Conservation (phyloP, 768 basidiomycete genomes). For the Leccinum pellstonianum region DNA sequence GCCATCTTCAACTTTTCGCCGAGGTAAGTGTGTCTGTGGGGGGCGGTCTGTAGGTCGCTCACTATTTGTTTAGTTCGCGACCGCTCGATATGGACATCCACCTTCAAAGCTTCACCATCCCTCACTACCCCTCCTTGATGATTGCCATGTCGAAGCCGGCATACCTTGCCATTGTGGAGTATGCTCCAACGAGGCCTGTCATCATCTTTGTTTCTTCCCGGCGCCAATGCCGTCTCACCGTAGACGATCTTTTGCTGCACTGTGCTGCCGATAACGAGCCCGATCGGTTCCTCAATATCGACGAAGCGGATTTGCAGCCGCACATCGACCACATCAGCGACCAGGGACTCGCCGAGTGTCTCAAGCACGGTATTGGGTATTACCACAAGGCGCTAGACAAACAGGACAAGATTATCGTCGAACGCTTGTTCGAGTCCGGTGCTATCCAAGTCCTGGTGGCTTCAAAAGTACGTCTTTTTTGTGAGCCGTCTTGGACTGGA, state of each 20-base stretch:
- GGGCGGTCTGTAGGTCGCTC: too few relatives aligned
- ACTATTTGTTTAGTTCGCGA: too few relatives aligned
- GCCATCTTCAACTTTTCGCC: too few relatives aligned
- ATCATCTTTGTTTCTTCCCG: constrained; percentile 92
- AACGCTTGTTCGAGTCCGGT: constrained; percentile 88
- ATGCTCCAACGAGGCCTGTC: constrained; percentile 81
- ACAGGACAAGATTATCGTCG: constrained; percentile 93
- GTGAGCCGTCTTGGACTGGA: not conserved
- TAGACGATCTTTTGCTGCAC: constrained; percentile 86
- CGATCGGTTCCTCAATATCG: constrained; percentile 88
- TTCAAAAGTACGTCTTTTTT: constrained; percentile 61
- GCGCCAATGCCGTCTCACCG: constrained; percentile 91
- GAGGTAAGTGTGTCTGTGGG: too few relatives aligned
- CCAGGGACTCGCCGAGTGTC: constrained; percentile 66
- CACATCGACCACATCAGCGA: constrained; percentile 87
- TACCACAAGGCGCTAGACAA: constrained; percentile 92
- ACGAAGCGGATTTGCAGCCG: constrained; percentile 75
- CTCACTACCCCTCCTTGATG: constrained; percentile 96
- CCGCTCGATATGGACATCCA: too few relatives aligned
- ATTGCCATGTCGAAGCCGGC: constrained; percentile 99
- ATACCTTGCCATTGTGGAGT: constrained; percentile 88
- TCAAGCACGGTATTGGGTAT: constrained; percentile 90
- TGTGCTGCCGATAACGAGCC: constrained; percentile 84
- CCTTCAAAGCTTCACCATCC: too few relatives aligned
- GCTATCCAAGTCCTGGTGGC: constrained; percentile 94